Evolutionary conservation across 768 basidiomycete genomes (phyloP), one percentile per base, ranked within the genome.

Genomic region (Scleroderma bovista): DNA sequence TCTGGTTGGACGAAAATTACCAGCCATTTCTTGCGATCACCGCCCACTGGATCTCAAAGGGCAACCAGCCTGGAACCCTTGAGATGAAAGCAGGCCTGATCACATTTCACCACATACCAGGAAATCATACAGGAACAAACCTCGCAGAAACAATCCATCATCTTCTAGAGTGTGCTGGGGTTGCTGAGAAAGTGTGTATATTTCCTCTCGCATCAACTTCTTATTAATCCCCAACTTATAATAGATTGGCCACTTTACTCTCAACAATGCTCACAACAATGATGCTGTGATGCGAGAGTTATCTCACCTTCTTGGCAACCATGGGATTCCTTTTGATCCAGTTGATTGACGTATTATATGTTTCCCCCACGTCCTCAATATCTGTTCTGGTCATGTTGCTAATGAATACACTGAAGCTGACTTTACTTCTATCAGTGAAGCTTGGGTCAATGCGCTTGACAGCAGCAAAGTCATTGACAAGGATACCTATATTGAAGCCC

Each of bases 51-150:
- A n/a, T 38, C 16, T n/a, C 37, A 12, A 38, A 38, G 15, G 36
- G 36, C 6, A 15, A 37, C 15, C 11, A 11, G 11, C 9, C 36
- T 2, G 40, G 46, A 5, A 23, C 1, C 0, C 53, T 60, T 19
- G 24, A 48, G 16, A 43, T 58, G 15, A 51, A 48, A 19, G 41
- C 43, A 1, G 40, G 46, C 1, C 36, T 60, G 1, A n/a, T 62
- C 7, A 50, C 54, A 22, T 60, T 62, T 29, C 51, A 59, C 31
- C 47, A 46, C 11, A 20, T 60, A 12, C 23, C 33, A 17, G 56
- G 60, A 12, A 44, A 34, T 19, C 60, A 62, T 31, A 43, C 49
- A 1, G 60, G 61, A 2, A 6, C 12, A 2, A 39, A 33, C 7
- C 32, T 50, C 1, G 48, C 44, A 6, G 17, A 36, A 5, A 34